Conservation (phyloP, 805 yeast genomes). For the Isabelozyma gotoi region DNA sequence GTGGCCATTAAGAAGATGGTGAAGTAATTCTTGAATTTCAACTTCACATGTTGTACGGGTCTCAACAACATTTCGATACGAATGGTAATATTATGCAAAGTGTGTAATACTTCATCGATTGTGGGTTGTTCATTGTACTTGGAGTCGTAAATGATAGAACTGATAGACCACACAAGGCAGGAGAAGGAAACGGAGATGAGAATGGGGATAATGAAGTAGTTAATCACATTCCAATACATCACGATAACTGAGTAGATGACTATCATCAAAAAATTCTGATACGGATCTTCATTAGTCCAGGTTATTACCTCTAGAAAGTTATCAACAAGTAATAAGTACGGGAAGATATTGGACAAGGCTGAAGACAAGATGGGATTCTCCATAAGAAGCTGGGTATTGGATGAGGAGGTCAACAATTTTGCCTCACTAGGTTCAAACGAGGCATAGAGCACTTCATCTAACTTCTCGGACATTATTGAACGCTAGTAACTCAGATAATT, state of each 20-base stretch:
- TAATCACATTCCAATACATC: slow-evolving; percentile 42
- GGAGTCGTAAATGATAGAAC: slow-evolving; percentile 41
- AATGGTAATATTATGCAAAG: slow-evolving; percentile 44
- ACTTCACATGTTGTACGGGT: slow-evolving; percentile 34
- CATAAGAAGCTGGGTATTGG: slow-evolving; percentile 32
- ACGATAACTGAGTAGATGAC: slow-evolving; percentile 38
- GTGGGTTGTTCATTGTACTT: slow-evolving; percentile 49
- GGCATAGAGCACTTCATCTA: slow-evolving; percentile 15
- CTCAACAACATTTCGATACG: slow-evolving; percentile 41
- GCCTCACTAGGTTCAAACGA: slow-evolving; percentile 40
- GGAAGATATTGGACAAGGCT: slow-evolving; percentile 47
- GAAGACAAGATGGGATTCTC: slow-evolving; percentile 47
- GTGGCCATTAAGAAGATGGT: slow-evolving; percentile 29
- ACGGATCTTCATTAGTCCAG: slow-evolving; percentile 56
- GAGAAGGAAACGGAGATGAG: slow-evolving; percentile 35
- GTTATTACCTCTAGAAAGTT: slow-evolving; percentile 45
- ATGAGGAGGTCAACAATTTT: slow-evolving; percentile 23
- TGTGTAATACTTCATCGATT: slow-evolving; percentile 50
- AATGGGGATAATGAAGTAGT: slow-evolving; percentile 39
- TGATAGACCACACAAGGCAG: slow-evolving; percentile 45
- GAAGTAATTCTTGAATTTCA: slow-evolving; percentile 24
- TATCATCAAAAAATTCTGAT: slow-evolving; percentile 43
- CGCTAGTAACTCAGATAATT: too few relatives aligned
- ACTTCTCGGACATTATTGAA: slow-evolving; percentile 1
- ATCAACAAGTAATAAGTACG: slow-evolving; percentile 46